Evolutionary conservation across 1,139 yeast genomes (phyloP).

Genomic region (Yamadazyma siamensis): DNA sequence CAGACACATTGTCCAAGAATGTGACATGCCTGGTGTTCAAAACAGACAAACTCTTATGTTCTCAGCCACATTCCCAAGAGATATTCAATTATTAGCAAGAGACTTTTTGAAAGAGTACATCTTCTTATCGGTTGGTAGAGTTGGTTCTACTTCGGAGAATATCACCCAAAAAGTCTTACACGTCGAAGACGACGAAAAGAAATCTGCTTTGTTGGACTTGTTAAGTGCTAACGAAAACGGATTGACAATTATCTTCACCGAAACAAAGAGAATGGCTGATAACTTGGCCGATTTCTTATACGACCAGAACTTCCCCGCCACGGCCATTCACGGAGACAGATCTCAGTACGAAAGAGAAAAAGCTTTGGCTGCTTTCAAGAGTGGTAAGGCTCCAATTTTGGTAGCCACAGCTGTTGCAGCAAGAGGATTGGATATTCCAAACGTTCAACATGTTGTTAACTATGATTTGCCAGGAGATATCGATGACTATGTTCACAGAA

Average conservation of each 20-base stretch:
- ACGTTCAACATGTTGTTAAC: constrained; percentile 95
- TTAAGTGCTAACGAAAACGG: constrained; percentile 76
- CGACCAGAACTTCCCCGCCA: constrained; percentile 89
- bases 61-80: constrained; percentile 98
- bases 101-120: constrained; percentile 95
- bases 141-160: constrained; percentile 96
- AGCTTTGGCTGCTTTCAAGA: constrained; percentile 85
- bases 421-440: constrained; percentile 99
- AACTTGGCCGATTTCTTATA: constrained; percentile 88
- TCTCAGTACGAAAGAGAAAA: constrained; percentile 97
- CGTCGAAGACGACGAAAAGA: constrained; percentile 95
- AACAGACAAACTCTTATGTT: constrained; percentile 97
- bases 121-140: constrained; percentile 96
- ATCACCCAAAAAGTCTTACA: constrained; percentile 90
- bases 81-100: constrained; percentile 94
- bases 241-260: constrained; percentile 91
- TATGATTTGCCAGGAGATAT: constrained; percentile 95
- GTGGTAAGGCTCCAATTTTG: constrained; percentile 84
- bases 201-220: constrained; percentile 85
- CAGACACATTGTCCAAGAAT: constrained; percentile 95
- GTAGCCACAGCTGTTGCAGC: constrained; percentile 99
- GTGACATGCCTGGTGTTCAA: constrained; percentile 91
- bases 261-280: constrained; percentile 98
- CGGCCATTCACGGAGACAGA: constrained; percentile 99
- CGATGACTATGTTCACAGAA: constrained; percentile 98